Evolutionary conservation across 495 filamentous ascomycete genomes (phyloP).

Genomic region (Tuber indicum): DNA sequence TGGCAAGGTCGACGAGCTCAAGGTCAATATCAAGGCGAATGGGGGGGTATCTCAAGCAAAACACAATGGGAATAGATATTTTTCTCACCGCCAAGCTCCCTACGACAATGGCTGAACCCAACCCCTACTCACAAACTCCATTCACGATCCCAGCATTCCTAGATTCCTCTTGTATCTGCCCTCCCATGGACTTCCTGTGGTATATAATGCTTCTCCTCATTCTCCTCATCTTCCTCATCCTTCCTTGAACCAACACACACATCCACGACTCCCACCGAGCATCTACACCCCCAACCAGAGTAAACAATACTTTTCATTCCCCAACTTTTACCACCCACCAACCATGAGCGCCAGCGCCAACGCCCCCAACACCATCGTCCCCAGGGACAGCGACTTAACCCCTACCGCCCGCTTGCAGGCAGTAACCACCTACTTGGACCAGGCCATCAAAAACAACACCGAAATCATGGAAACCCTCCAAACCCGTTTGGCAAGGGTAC

Average conservation of each 20-base stretch:
- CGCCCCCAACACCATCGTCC: neutral
- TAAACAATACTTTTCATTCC: neutral
- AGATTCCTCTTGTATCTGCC: neutral
- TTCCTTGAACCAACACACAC: neutral
- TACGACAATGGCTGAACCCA: neutral
- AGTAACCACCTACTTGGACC: neutral
- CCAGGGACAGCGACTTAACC: neutral
- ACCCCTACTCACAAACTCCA: neutral
- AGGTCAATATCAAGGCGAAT: neutral
- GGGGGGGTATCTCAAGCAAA: neutral
- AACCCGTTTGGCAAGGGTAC: neutral
- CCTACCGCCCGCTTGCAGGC: neutral
- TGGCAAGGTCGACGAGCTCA: neutral
- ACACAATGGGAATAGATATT: neutral
- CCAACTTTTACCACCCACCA: neutral
- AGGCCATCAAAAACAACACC: neutral
- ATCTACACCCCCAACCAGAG: neutral
- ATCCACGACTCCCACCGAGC: neutral
- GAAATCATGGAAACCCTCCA: neutral
- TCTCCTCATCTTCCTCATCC: neutral
- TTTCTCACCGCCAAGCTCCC: neutral
- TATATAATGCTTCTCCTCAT: neutral
- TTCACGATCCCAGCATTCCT: neutral
- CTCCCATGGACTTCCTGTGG: neutral
- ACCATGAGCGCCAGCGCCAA: neutral